Conservation (phyloP, 2,329 filamentous ascomycete genomes). For the Pyrenochaeta sp. region DNA sequence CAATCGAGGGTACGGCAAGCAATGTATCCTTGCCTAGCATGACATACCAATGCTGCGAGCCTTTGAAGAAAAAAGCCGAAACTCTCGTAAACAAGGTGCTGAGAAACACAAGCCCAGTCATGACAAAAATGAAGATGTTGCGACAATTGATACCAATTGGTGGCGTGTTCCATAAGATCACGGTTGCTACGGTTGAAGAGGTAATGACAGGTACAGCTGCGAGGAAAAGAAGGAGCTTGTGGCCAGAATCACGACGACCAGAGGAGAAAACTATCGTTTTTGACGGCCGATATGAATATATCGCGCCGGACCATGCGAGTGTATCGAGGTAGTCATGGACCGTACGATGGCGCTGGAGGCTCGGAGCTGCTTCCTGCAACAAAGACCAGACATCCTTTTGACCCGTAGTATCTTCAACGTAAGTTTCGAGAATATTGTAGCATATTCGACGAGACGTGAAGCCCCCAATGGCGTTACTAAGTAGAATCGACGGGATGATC, state of each 20-base stretch:
- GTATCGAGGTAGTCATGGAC: conserved; percentile 19
- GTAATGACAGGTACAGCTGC: conserved; percentile 12
- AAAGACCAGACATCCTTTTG: conserved; percentile 3
- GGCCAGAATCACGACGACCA: not conserved
- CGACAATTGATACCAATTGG: conserved; percentile 29
- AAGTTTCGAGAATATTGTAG: conserved; percentile 20
- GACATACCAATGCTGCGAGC: conserved; percentile 19
- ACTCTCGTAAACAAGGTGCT: conserved; percentile 13
- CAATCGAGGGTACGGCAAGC: conserved; percentile 20
- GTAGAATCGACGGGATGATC: conserved; percentile 25
- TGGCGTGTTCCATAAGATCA: conserved; percentile 26
- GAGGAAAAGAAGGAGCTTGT: conserved; percentile 4
- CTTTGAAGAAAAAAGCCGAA: not conserved
- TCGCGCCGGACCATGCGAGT: conserved; percentile 23
- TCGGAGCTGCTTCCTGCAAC: conserved; percentile 1
- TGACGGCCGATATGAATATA: conserved; percentile 26
- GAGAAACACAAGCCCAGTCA: conserved; percentile 14
- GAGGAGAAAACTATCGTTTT: conserved; percentile 10
- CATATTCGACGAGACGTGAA: conserved; percentile 27
- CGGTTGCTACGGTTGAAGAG: conserved; percentile 10
- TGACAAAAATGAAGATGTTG: conserved; percentile 20
- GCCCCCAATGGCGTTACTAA: conserved; percentile 31
- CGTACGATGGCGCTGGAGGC: not conserved
- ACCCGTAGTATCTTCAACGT: conserved; percentile 8
- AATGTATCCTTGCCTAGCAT: conserved; percentile 26